Base-by-base conservation (phyloP, 441 rosid genomes). In the Pelargonium cotyledonis region DNA sequence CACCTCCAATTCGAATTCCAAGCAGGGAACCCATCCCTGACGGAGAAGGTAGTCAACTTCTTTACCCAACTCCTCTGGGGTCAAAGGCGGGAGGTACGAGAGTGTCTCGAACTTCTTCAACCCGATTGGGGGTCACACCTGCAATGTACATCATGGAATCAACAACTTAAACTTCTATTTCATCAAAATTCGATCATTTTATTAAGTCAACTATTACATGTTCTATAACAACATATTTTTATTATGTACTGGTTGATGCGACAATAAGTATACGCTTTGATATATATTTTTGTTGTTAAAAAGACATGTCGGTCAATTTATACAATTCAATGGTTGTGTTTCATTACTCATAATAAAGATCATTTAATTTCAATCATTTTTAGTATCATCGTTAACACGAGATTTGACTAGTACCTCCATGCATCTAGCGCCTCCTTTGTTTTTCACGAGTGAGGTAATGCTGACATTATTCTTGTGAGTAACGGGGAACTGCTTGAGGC, bases 1-100 rank as follows among this genome's bases (percentile, higher is more conserved):
- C 11, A 73, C 78, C 80, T 70, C 79, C 18, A 68, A 53, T 60
- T 78, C 76, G 35, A 78, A 71, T 73, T 81, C 80, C 23, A 73
- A 53, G 70, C 80, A 76, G 41, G 78, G 75, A 75, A 78, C 43
- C 76, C 69, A 81, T 21, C 79, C 76, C 2, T 0, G 5, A 23
- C 76, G 73, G 53, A 75, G 46, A 46, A 78, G 71, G 71, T 75
- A 78, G n/a, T 78, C 72, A 5, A 78, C 38, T 67, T 78, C 78
- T 76, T 66, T 75, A 0, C 57, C 61, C 66, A 68, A 47, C 21
- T 57, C 46, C 1, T 29, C 9, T 8, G 38, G 16, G 8, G 71
- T n/a, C 14, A 65, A 41, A 15, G 72, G 43, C 12, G 72, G 75
- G 35, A 77, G 75, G 74, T 72, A 68, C 1, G 77, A 73, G 47